Conservation (phyloP, 2,329 filamentous ascomycete genomes). For the Kalmusia sp. region DNA sequence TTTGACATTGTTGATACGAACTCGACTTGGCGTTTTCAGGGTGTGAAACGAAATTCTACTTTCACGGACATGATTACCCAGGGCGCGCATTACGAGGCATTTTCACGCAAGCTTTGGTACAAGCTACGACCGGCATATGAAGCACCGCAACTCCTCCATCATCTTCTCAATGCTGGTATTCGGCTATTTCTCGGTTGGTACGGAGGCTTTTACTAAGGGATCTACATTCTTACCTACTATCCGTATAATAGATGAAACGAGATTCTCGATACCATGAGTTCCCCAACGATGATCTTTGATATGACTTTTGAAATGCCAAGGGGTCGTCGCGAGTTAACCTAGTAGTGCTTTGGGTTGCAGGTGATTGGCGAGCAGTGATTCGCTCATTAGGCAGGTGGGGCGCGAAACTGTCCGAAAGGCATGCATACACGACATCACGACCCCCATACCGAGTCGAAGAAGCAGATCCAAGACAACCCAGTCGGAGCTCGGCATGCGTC, state of each 20-base stretch:
- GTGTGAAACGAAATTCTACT: not conserved
- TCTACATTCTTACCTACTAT: not conserved
- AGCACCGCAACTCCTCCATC: not conserved
- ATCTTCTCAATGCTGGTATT: not conserved
- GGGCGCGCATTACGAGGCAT: constrained; percentile 3
- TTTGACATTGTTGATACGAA: constrained; percentile 10
- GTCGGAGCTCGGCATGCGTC: too few species aligned
- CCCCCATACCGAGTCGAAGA: not conserved
- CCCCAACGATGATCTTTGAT: too few species aligned
- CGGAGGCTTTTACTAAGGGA: not conserved
- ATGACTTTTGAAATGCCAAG: too few species aligned
- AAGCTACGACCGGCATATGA: constrained; percentile 7
- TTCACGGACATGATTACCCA: constrained; percentile 6
- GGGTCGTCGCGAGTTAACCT: too few species aligned
- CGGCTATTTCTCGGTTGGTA: not conserved
- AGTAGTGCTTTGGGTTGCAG: not conserved
- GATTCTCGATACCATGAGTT: not conserved
- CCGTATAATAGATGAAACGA: constrained; percentile 1
- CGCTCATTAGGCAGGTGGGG: not conserved
- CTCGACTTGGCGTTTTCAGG: constrained; percentile 6
- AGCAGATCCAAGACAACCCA: not conserved
- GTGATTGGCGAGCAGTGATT: not conserved
- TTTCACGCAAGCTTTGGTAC: constrained; percentile 4
- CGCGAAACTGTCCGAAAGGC: not conserved
- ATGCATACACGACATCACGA: not conserved